Evolutionary conservation across 495 filamentous ascomycete species (phyloP).

Genomic region (Chaetomium tenue): DNA sequence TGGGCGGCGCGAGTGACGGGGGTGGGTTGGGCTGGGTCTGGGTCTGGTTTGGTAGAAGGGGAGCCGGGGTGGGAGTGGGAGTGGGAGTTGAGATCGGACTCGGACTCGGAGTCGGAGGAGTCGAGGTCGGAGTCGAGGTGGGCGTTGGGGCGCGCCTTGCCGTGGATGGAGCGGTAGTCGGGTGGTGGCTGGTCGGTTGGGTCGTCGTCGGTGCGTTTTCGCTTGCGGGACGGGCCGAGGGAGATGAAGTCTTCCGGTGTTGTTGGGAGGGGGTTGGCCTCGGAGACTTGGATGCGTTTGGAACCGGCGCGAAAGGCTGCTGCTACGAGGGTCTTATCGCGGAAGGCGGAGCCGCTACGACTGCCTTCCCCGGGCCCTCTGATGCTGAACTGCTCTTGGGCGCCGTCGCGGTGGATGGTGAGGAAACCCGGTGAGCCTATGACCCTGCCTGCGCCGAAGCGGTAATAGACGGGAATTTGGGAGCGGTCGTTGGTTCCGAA

Average conservation of each 20-base stretch:
- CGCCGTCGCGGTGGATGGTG: conserved; percentile 37
- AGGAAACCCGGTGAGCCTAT: conserved; percentile 42
- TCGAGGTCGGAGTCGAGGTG: conserved; percentile 49
- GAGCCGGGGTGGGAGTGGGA: conserved; percentile 15
- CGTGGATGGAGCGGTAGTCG: conserved; percentile 70
- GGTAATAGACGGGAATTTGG: conserved; percentile 43
- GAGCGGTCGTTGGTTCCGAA: conserved; percentile 46
- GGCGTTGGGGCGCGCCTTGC: conserved; percentile 51
- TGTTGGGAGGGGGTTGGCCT: not conserved
- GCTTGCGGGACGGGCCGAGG: conserved; percentile 40
- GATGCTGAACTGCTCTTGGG: conserved; percentile 41
- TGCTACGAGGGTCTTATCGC: conserved; percentile 40
- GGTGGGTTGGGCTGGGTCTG: conserved; percentile 25
- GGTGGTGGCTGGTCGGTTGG: conserved; percentile 35
- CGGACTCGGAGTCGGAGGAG: conserved; percentile 46
- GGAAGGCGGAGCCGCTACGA: conserved; percentile 38
- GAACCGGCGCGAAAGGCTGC: conserved; percentile 31
- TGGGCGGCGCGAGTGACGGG: conserved; percentile 53
- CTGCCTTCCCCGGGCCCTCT: conserved; percentile 26
- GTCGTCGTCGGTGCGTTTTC: conserved; percentile 35
- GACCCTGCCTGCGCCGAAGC: conserved; percentile 41
- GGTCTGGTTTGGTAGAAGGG: conserved; percentile 37
- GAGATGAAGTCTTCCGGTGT: conserved; percentile 41
- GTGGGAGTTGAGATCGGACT: not conserved
- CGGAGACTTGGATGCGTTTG: conserved; percentile 29